phyloP scores from a whole-genome alignment of 768 basidiomycete species.

The Leucosporidium yakuticum region DNA sequence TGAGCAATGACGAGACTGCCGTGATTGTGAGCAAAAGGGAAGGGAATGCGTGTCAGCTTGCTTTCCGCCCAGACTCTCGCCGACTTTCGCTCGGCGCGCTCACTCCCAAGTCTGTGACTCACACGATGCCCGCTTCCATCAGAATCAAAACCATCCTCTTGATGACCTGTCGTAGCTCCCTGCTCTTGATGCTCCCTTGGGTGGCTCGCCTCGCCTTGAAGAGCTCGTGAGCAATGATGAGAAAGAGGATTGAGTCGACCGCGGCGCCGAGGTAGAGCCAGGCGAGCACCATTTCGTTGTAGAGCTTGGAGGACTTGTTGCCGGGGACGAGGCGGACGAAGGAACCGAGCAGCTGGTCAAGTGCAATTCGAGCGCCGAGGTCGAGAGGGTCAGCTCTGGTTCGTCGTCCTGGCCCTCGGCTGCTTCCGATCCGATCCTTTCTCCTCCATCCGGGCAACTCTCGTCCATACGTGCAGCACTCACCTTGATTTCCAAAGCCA shows the following conservation, averaged over 20 bases:
- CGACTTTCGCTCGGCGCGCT: too few relatives aligned
- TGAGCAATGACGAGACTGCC: background rate
- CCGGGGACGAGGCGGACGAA: background rate
- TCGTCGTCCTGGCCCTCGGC: too few relatives aligned
- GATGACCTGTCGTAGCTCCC: background rate
- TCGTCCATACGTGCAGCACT: background rate
- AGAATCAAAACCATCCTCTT: background rate
- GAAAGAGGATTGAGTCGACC: too few relatives aligned
- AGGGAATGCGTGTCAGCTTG: background rate
- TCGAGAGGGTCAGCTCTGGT: background rate
- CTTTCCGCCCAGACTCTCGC: too few relatives aligned
- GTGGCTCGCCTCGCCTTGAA: background rate
- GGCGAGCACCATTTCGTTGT: too few relatives aligned
- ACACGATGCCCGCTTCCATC: background rate
- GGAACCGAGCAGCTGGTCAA: background rate
- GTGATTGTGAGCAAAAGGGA: background rate
- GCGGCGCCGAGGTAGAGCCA: too few relatives aligned
- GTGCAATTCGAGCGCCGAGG: conserved; percentile 1
- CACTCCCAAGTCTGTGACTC: background rate
- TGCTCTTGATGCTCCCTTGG: background rate
- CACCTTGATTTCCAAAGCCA: conserved; percentile 5
- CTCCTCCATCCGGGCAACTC: background rate
- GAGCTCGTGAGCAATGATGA: too few relatives aligned
- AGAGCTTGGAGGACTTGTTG: too few relatives aligned
- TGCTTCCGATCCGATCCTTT: too few relatives aligned